Evolutionary conservation across 192 early-diverging fungal genomes (phyloP), one percentile per base, ranked within the genome.

Genomic region (Coemansia sp.): DNA sequence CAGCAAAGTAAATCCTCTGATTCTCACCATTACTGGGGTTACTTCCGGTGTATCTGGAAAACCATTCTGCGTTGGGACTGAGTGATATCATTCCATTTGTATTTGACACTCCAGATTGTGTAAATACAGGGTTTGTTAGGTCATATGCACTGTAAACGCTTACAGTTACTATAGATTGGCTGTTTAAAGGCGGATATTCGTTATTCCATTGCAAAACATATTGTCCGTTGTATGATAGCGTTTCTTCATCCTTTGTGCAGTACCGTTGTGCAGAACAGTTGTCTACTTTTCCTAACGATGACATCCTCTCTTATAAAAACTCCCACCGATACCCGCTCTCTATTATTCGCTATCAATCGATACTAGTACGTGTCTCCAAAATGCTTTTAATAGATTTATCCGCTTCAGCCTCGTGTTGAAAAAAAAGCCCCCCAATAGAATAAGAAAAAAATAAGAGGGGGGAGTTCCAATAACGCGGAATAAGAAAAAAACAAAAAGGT

Each of bases 201-300:
- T 80, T 80, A 69, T 80, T 80, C 77, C 77, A 80, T 31, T 71
- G 57, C 22, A 80, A 33, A 7, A 80, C 66, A 50, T 71, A 71
- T 62, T 70, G 77, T 50, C 61, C 61, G 3, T 50, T 54, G 60
- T 80, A 80, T 25, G 39, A 62, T 9, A 80, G 59, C 53, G 64
- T 19, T 56, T 63, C 50, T 23, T 54, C 65, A 1, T 46, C 9
- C 27, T 53, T 23, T 39, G 77, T 74, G 53, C 77, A 80, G 62
- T 74, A 80, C 58, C 63, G 68, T 57, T 27, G 32, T 7, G 72
- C 46, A 46, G 77, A 74, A 68, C 77, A 80, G 32, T 80, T 63
- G 29, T 59, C 51, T 21, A 79, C 71, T 2, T 61, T 58, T 21
- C 66, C 24, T 39, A 66, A 29, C 54, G 63, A 11, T 39, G 70